A percentile compares a stretch with the other conserved stretches of the same genome.
Evolutionary conservation across 768 basidiomycete species (phyloP).

Genomic region (Agaricus subrufescens): DNA sequence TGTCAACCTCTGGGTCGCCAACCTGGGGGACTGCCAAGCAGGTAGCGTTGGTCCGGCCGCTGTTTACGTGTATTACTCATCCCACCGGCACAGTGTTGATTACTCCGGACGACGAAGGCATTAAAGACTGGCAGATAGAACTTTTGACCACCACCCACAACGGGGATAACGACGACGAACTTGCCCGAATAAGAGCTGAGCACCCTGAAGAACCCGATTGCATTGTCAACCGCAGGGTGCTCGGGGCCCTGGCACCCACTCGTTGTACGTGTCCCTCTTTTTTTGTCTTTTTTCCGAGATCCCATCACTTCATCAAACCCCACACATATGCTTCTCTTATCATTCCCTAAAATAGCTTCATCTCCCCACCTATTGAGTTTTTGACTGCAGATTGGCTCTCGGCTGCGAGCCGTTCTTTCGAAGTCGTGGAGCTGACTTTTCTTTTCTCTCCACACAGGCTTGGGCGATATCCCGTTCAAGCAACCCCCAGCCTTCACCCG

Average conservation of each 20-base stretch:
- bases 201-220: conserved; percentile 73
- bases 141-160: conserved; percentile 66
- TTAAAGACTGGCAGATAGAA: conserved; percentile 55
- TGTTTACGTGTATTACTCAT: neutral
- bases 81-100: conserved; percentile 1
- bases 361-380: neutral
- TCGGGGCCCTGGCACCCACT: conserved; percentile 75
- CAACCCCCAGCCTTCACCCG: conserved; percentile 67
- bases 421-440: conserved; percentile 9
- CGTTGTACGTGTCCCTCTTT: conserved; percentile 48
- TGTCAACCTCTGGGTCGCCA: conserved; percentile 72
- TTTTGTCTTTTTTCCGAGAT: conserved; percentile 8
- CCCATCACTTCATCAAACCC: conserved; percentile 9
- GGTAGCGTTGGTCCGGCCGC: conserved; percentile 35
- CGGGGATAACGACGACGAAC: conserved; percentile 61
- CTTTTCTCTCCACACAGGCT: conserved; percentile 32
- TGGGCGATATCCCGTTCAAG: conserved; percentile 71
- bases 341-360: neutral
- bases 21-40: conserved; percentile 78
- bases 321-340: conserved; percentile 8
- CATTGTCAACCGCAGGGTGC: conserved; percentile 59
- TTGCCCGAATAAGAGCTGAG: conserved; percentile 55
- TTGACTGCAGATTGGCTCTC: neutral
- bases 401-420: neutral
- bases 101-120: conserved; percentile 21